Percentiles rank a stretch among this genome's conserved stretches.
Evolutionary conservation across 1,284 basidiomycete species (phyloP).

Genomic region (Cryptococcus jaspeensis): DNA sequence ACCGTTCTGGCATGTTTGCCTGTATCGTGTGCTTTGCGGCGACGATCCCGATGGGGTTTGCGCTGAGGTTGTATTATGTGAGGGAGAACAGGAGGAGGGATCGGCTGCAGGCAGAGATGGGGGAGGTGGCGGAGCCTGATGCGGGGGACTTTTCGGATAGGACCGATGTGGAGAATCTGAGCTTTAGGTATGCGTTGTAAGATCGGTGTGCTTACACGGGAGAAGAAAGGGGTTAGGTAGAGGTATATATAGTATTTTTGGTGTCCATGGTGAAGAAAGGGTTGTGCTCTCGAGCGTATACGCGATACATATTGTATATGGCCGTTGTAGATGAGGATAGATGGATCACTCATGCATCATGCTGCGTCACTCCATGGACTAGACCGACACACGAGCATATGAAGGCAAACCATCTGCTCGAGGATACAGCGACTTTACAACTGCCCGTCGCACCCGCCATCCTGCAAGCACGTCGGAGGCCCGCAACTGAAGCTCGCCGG

Average conservation of each 20-base stretch:
- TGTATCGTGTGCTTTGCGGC: constrained; percentile 34
- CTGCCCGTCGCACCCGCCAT: background rate
- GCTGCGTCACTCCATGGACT: too few relatives aligned
- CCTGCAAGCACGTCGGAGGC: background rate
- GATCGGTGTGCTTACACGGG: too few relatives aligned
- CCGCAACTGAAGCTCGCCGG: background rate
- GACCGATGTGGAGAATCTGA: constrained; percentile 31
- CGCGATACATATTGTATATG: too few relatives aligned
- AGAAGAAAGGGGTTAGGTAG: too few relatives aligned
- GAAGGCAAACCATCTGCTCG: too few relatives aligned
- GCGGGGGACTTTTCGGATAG: constrained; percentile 31
- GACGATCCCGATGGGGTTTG: constrained; percentile 17
- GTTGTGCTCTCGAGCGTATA: too few relatives aligned
- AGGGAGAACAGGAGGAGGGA: constrained; percentile 30
- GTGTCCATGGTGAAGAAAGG: too few relatives aligned
- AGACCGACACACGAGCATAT: too few relatives aligned
- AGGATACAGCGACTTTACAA: too few relatives aligned
- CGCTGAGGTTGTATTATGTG: constrained; percentile 29
- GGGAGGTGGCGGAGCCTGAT: constrained; percentile 10
- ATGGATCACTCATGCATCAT: too few relatives aligned
- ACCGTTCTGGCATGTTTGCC: constrained; percentile 34
- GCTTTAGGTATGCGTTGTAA: constrained; percentile 34
- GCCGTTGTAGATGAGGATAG: too few relatives aligned
- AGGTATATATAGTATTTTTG: too few relatives aligned
- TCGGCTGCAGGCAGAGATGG: constrained; percentile 9